phyloP scores from a whole-genome alignment of 257 asterid species.

The Datura wrightii region DNA sequence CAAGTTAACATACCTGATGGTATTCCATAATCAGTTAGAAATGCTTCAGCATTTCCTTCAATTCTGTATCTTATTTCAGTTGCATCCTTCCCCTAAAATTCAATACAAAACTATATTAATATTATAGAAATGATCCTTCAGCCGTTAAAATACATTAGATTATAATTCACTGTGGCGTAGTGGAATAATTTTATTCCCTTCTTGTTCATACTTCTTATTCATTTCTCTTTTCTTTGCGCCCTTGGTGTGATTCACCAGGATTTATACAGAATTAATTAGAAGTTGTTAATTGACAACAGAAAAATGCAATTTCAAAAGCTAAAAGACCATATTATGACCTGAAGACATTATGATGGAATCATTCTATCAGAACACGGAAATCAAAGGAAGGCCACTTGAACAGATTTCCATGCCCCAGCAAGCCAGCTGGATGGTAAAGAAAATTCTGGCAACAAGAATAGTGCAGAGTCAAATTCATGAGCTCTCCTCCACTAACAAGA shows the following conservation, averaged over 20 bases:
- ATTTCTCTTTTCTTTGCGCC: neutral
- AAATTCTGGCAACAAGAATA: too few relatives aligned
- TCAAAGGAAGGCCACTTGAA: neutral
- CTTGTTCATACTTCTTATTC: neutral
- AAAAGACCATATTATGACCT: neutral
- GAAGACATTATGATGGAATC: neutral
- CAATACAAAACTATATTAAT: neutral
- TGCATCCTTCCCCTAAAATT: conserved; percentile 49
- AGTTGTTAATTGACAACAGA: neutral
- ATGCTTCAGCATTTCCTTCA: conserved; percentile 66
- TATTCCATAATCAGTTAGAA: conserved; percentile 63
- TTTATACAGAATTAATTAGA: neutral
- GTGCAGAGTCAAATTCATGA: too few relatives aligned
- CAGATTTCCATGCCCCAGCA: too few relatives aligned
- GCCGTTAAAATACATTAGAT: neutral
- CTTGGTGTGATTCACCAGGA: neutral
- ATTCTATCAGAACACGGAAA: neutral
- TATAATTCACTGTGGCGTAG: neutral
- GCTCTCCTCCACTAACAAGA: too few relatives aligned
- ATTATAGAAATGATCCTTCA: neutral
- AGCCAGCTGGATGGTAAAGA: too few relatives aligned
- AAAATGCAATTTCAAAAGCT: conserved; percentile 9
- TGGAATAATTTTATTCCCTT: neutral
- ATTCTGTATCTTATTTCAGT: conserved; percentile 50
- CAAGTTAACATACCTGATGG: conserved; percentile 59